Conservation (phyloP, 257 asterid genomes). For the Solanum microdontum region DNA sequence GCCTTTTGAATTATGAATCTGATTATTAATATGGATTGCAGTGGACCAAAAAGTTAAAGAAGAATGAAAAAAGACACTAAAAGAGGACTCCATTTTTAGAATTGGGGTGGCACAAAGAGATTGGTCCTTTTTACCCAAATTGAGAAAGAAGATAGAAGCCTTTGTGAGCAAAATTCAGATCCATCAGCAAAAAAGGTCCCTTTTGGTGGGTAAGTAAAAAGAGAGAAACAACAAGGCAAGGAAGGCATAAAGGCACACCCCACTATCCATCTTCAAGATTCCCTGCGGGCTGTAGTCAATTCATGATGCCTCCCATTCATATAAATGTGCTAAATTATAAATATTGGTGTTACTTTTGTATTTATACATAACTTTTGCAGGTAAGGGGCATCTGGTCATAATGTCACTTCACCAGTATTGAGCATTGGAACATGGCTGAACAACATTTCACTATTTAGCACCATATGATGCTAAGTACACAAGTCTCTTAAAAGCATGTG, state of each 20-base stretch:
- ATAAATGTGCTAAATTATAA: background rate
- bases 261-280: background rate
- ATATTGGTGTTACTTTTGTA: background rate
- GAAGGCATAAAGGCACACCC: background rate
- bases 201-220: background rate
- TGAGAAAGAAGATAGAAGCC: background rate
- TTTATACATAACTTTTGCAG: background rate
- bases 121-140: background rate
- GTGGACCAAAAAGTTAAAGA: background rate
- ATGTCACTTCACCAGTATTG: background rate
- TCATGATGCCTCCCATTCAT: background rate
- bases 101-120: background rate
- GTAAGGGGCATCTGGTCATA: background rate
- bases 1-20: background rate
- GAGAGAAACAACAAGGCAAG: background rate
- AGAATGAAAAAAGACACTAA: background rate
- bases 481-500: background rate
- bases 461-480: background rate
- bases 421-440: background rate
- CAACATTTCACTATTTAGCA: background rate
- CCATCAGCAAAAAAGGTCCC: background rate
- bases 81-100: background rate
- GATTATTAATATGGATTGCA: background rate
- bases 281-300: background rate
- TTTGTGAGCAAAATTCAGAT: background rate